These are phyloP conservation scores for Claviceps monticola DNA, from an alignment of 2,329 filamentous ascomycete species.

Conservation along the genomic window DNA sequence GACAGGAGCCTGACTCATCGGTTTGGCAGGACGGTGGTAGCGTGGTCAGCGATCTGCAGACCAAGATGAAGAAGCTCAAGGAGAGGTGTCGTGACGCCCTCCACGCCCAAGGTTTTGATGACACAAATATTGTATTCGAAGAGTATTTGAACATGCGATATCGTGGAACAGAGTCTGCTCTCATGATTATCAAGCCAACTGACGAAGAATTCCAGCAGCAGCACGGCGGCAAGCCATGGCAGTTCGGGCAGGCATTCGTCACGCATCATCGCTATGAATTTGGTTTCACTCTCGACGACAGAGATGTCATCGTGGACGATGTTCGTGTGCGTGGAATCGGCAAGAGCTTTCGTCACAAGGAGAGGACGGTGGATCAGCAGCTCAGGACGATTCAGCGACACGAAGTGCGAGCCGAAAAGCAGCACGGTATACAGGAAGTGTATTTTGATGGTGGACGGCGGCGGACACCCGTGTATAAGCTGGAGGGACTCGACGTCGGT, in stretches of 20 bases:
- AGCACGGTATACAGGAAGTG: constrained; percentile 53
- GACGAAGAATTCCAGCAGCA: constrained; percentile 44
- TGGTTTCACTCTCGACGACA: constrained; percentile 70
- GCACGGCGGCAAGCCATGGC: constrained; percentile 57
- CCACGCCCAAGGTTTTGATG: constrained; percentile 63
- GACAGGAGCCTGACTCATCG: constrained; percentile 60
- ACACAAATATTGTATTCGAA: constrained; percentile 65
- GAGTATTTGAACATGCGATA: constrained; percentile 93
- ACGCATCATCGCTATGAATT: constrained; percentile 86
- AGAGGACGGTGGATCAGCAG: constrained; percentile 75
- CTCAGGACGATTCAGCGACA: constrained; percentile 53
- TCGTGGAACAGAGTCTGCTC: constrained; percentile 74
- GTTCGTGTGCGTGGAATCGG: constrained; percentile 79
- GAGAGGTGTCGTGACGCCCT: constrained; percentile 56
- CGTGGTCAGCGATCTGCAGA: constrained; percentile 47
- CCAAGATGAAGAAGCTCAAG: constrained; percentile 68
- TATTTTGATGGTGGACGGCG: constrained; percentile 74
- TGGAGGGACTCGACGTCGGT: constrained; percentile 59
- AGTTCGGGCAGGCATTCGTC: constrained; percentile 72
- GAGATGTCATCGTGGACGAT: constrained; percentile 83
- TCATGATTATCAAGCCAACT: constrained; percentile 73
- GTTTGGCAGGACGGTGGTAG: constrained; percentile 46
- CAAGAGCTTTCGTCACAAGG: constrained; percentile 67
- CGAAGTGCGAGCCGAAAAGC: constrained; percentile 42
- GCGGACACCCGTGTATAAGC: constrained; percentile 70